Evolutionary conservation across 1,139 yeast genomes (phyloP).

Genomic region (Debaryomyces nepalensis): DNA sequence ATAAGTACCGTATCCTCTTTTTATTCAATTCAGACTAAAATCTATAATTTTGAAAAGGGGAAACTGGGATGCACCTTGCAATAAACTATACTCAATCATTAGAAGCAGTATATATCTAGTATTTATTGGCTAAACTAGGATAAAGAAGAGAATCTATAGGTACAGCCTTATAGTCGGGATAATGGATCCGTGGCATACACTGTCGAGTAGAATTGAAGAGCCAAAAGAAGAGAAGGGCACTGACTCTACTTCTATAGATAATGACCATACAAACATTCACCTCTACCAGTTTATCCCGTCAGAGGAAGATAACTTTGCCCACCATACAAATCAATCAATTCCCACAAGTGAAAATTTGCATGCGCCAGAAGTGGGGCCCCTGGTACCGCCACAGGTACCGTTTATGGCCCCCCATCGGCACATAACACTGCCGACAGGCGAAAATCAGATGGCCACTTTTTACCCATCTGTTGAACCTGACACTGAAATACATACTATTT

Average conservation of each 20-base stretch:
- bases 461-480: background rate
- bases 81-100: no score
- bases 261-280: background rate
- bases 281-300: background rate
- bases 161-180: background rate
- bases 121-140: no score
- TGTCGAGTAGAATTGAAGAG: background rate
- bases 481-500: background rate
- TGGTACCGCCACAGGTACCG: background rate
- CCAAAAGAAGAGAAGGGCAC: background rate
- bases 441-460: background rate
- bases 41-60: no score
- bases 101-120: no score
- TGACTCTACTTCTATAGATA: background rate
- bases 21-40: no score
- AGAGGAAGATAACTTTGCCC: background rate
- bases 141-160: background rate
- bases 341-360: background rate
- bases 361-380: background rate
- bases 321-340: background rate
- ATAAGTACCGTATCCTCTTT: no score
- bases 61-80: no score
- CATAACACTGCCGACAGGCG: background rate
- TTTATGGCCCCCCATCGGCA: background rate
- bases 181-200: slow-evolving; percentile 5